These are phyloP conservation scores for Metschnikowia noctiluminum DNA, from an alignment of 805 yeast species.

Conservation along the genomic window DNA sequence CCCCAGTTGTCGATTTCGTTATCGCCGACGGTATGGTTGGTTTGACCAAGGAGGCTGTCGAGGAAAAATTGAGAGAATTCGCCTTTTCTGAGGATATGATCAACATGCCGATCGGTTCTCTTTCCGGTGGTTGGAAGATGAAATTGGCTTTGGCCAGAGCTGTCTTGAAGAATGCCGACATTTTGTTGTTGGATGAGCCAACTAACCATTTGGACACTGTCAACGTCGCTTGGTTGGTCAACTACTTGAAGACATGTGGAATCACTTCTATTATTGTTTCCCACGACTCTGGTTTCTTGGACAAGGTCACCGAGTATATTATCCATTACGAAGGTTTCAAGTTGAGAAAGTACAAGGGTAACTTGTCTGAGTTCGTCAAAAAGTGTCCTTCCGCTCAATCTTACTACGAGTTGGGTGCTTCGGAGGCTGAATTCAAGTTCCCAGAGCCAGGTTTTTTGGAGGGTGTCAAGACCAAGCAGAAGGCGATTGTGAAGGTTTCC, in stretches of 20 bases:
- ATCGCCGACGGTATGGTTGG: constrained; percentile 76
- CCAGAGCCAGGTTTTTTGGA: constrained; percentile 99
- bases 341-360: constrained; percentile 99
- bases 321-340: constrained; percentile 99
- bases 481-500: constrained; percentile 97
- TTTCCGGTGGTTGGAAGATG: constrained; percentile 99
- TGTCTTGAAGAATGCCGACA: constrained; percentile 96
- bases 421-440: constrained; percentile 94
- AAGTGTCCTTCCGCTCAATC: constrained; percentile 98
- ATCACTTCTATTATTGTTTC: constrained; percentile 98
- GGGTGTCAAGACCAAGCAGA: constrained; percentile 99
- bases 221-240: constrained; percentile 99
- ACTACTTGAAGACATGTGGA: constrained; percentile 98
- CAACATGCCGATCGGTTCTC: constrained; percentile 87
- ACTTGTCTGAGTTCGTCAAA: constrained; percentile 97
- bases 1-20: constrained; percentile 91
- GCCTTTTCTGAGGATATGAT: constrained; percentile 93
- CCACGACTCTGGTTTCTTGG: constrained; percentile 99
- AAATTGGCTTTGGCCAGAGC: constrained; percentile 99
- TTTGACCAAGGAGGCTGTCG: constrained; percentile 65
- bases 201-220: constrained; percentile 99
- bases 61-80: constrained; percentile 79
- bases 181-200: constrained; percentile 97
- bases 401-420: constrained; percentile 97
- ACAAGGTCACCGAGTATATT: constrained; percentile 95